Percentiles rank a stretch among this genome's conserved stretches.
phyloP scores from a whole-genome alignment of 169 alveolate genomes.

The Babesia bovis region DNA sequence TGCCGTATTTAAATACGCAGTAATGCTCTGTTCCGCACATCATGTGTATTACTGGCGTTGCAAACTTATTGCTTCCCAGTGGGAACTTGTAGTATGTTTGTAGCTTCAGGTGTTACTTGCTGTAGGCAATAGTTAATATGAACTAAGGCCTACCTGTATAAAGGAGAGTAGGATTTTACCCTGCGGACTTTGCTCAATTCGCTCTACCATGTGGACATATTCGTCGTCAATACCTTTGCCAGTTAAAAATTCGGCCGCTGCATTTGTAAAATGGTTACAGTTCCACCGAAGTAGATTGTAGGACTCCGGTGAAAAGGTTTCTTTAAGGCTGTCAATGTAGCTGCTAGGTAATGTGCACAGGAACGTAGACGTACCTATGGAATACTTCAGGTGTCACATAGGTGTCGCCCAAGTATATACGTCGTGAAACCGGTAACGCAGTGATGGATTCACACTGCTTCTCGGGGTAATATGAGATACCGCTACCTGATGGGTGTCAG shows the following conservation, averaged over 20 bases:
- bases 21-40: neutral
- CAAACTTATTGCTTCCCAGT: neutral
- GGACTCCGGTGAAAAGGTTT: conserved; percentile 38
- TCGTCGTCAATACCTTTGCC: conserved; percentile 52
- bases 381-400: conserved; percentile 38
- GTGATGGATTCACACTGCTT: conserved; percentile 19
- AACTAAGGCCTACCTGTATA: conserved; percentile 17
- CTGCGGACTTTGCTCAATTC: conserved; percentile 23
- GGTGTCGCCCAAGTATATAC: conserved; percentile 28
- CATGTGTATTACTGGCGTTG: too few species aligned
- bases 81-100: conserved; percentile 14
- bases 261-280: conserved; percentile 47
- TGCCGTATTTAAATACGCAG: neutral
- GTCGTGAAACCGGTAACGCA: conserved; percentile 1
- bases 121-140: neutral
- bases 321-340: conserved; percentile 38
- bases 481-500: conserved; percentile 16
- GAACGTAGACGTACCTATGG: conserved; percentile 19
- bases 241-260: conserved; percentile 42
- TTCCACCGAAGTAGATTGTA: conserved; percentile 42
- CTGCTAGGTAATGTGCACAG: neutral
- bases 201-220: conserved; percentile 30
- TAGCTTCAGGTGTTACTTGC: neutral
- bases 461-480: conserved; percentile 24
- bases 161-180: conserved; percentile 19